Evolutionary conservation across 2,329 filamentous ascomycete species (phyloP).

Genomic region (Trichoderma sp.): DNA sequence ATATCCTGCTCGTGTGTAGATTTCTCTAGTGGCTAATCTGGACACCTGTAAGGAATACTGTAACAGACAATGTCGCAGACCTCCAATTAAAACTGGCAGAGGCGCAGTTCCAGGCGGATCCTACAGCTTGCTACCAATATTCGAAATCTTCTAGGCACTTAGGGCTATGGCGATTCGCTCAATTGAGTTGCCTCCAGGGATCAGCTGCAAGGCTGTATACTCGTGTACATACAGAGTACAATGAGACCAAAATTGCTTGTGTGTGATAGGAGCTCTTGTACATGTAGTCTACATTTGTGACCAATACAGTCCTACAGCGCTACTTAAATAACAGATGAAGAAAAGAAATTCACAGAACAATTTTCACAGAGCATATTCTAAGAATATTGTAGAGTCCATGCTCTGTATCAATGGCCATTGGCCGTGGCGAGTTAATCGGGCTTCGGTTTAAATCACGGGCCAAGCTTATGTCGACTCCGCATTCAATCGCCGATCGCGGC

Average conservation of each 20-base stretch:
- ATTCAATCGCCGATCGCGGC: constrained; percentile 5
- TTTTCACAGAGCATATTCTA: background rate
- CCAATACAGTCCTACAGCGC: background rate
- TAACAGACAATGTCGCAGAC: background rate
- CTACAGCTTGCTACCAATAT: background rate
- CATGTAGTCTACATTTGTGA: background rate
- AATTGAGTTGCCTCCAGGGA: background rate
- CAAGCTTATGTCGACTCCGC: constrained; percentile 6
- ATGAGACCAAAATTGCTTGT: background rate
- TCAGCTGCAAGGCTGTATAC: background rate
- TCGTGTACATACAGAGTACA: background rate
- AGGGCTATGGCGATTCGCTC: background rate
- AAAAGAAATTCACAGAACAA: background rate
- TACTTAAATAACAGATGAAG: background rate
- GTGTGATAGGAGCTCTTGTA: too few relatives aligned
- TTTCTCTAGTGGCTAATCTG: background rate
- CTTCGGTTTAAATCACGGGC: background rate
- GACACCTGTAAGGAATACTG: background rate
- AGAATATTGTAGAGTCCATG: background rate
- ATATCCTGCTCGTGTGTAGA: background rate
- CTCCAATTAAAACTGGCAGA: background rate
- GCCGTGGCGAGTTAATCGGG: background rate
- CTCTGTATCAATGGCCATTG: background rate
- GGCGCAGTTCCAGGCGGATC: background rate
- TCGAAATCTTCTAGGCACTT: too few relatives aligned